Conservation (phyloP, 2,329 filamentous ascomycete genomes). For the Neurospora sp. region DNA sequence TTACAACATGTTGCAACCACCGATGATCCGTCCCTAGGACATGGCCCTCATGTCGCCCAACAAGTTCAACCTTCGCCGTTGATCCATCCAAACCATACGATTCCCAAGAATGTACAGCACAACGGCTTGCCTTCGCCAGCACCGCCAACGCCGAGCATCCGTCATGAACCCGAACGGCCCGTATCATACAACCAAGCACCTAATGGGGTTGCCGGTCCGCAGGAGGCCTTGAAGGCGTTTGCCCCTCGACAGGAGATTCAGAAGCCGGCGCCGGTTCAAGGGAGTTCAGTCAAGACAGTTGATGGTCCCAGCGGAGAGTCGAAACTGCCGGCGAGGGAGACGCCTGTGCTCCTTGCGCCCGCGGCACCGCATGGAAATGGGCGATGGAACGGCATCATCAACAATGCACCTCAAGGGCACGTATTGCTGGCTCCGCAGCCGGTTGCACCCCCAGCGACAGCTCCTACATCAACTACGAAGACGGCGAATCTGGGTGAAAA, state of each 20-base stretch:
- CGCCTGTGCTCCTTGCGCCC: background rate
- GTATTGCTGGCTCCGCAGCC: background rate
- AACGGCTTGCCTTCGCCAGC: background rate
- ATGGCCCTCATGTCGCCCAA: background rate
- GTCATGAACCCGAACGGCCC: background rate
- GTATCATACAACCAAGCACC: background rate
- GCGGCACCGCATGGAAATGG: background rate
- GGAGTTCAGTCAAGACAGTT: background rate
- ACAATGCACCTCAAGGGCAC: background rate
- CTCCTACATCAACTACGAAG: background rate
- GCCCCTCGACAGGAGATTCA: background rate
- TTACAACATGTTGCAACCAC: conserved; percentile 29
- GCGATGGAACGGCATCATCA: background rate
- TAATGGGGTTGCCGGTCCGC: background rate
- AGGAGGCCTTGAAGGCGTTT: background rate
- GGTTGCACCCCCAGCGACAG: background rate
- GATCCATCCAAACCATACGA: background rate
- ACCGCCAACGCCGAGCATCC: background rate
- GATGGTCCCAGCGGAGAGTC: background rate
- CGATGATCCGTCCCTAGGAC: conserved; percentile 14
- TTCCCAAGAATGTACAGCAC: background rate
- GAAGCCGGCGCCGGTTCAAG: background rate
- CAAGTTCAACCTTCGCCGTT: background rate
- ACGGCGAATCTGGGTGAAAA: background rate
- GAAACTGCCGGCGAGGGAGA: conserved; percentile 1